Conservation (phyloP, 192 early-diverging fungal genomes). For the Spinellus fusiger region DNA sequence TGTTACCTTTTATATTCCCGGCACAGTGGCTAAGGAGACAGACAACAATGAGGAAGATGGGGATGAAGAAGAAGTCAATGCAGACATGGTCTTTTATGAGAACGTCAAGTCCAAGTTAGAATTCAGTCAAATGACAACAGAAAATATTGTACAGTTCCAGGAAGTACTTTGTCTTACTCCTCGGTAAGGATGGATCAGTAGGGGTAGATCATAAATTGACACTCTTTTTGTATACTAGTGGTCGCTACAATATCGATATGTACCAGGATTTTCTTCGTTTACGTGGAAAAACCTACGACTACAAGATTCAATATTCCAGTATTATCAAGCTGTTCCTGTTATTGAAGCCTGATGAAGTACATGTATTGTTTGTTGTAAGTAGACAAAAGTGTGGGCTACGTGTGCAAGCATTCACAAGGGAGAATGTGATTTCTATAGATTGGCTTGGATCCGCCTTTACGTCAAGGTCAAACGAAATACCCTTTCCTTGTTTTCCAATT, state of each 20-base stretch:
- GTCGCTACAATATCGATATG: slow-evolving; percentile 94
- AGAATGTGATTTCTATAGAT: slow-evolving; percentile 35
- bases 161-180: slow-evolving; percentile 89
- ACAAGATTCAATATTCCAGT: slow-evolving; percentile 86
- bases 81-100: slow-evolving; percentile 72
- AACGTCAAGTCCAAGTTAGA: slow-evolving; percentile 89
- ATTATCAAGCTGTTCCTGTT: slow-evolving; percentile 84
- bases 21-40: slow-evolving; percentile 49
- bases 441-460: slow-evolving; percentile 90
- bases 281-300: slow-evolving; percentile 97
- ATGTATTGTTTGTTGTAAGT: slow-evolving; percentile 78
- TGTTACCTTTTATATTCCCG: slow-evolving; percentile 90
- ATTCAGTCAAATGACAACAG: slow-evolving; percentile 78
- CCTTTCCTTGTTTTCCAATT: slow-evolving; percentile 96
- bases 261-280: slow-evolving; percentile 85
- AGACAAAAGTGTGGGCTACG: no score
- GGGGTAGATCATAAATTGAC: not conserved
- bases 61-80: slow-evolving; percentile 66
- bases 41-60: slow-evolving; percentile 50
- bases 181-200: slow-evolving; percentile 42
- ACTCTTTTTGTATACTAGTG: slow-evolving; percentile 36
- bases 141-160: slow-evolving; percentile 85
- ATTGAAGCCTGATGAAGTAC: slow-evolving; percentile 89
- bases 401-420: not conserved
- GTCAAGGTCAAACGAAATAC: slow-evolving; percentile 96